phyloP scores from a whole-genome alignment of 108 stramenopile genomes.

The Tribonema minus region DNA sequence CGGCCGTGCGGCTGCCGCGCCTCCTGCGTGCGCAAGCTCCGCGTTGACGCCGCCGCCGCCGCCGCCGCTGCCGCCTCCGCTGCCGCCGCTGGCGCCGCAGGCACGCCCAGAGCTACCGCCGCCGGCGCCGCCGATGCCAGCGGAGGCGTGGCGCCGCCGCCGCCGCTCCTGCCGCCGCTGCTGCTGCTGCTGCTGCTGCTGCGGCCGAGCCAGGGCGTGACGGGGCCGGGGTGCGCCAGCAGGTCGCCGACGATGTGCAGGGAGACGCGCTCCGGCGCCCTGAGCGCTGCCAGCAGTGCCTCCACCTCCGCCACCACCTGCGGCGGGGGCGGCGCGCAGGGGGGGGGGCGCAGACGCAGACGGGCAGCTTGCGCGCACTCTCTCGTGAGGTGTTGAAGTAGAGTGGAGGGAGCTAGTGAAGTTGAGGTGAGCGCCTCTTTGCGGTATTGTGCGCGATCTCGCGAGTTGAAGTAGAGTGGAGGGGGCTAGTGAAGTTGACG shows the following conservation, averaged over 20 bases:
- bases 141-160: not conserved
- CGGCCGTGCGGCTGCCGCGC: not conserved
- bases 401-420: too few species aligned
- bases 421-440: too few species aligned
- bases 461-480: too few species aligned
- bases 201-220: not conserved
- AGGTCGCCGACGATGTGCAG: not conserved
- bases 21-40: not conserved
- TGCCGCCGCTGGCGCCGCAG: not conserved
- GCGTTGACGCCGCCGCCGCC: not conserved
- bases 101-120: not conserved
- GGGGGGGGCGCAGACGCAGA: too few species aligned
- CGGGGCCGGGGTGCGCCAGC: not conserved
- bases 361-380: too few species aligned
- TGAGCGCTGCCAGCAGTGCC: not conserved
- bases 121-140: not conserved
- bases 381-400: too few species aligned
- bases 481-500: too few species aligned
- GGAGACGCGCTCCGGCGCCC: not conserved
- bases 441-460: too few species aligned
- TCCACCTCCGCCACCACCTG: not conserved
- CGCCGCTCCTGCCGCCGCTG: not conserved
- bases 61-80: too few species aligned
- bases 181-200: not conserved
- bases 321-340: too few species aligned